Evolutionary conservation across 768 basidiomycete species (phyloP).

Genomic region (Vishniacozyma victoriae): DNA sequence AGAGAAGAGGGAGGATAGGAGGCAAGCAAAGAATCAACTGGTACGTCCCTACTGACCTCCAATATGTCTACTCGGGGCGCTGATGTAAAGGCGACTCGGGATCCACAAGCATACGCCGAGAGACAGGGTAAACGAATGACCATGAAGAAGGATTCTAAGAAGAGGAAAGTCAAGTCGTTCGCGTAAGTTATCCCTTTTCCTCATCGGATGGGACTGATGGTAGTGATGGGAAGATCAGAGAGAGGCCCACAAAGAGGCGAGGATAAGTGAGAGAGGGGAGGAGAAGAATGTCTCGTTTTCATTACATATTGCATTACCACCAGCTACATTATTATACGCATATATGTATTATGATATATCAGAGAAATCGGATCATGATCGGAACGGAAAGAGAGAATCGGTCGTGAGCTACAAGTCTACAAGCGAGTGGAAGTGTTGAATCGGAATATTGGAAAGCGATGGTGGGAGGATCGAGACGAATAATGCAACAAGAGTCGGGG

Average conservation of each 20-base stretch:
- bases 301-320: background rate
- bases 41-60: constrained; percentile 48
- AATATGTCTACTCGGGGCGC: background rate
- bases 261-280: too few relatives aligned
- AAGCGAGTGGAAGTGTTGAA: too few relatives aligned
- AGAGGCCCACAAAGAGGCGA: constrained; percentile 27
- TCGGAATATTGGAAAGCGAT: background rate
- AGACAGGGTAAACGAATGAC: constrained; percentile 65
- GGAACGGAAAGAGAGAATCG: background rate
- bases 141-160: constrained; percentile 78
- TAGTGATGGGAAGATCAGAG: constrained; percentile 27
- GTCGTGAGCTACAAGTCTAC: background rate
- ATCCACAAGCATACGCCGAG: constrained; percentile 71
- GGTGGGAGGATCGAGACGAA: background rate
- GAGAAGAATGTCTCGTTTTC: too few relatives aligned
- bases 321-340: background rate
- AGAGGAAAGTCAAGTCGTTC: constrained; percentile 57
- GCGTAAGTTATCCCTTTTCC: constrained; percentile 26
- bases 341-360: background rate
- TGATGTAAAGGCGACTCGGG: constrained; percentile 54
- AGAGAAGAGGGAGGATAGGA: constrained; percentile 65
- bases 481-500: background rate
- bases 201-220: background rate
- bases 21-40: constrained; percentile 56
- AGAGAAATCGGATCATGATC: constrained; percentile 5